phyloP scores from a whole-genome alignment of 2,329 filamentous ascomycete species.

The Truncatella angustata region DNA sequence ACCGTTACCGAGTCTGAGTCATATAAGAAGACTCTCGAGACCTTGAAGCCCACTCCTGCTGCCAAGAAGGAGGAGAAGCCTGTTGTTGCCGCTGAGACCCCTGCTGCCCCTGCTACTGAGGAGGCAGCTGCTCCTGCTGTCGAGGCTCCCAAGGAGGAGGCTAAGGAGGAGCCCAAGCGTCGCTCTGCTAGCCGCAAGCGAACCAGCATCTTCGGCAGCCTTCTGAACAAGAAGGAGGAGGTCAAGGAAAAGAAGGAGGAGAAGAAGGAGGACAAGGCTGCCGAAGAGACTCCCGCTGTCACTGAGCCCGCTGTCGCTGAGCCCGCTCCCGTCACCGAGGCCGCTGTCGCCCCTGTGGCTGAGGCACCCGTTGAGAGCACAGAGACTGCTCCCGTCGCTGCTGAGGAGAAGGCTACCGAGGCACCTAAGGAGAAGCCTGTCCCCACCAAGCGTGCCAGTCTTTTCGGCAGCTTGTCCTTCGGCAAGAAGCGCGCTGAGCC shows the following conservation, averaged over 20 bases:
- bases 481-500: constrained; percentile 58
- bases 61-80: constrained; percentile 39
- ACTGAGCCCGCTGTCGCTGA: constrained; percentile 30
- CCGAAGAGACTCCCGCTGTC: constrained; percentile 29
- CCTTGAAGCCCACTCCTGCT: constrained; percentile 51
- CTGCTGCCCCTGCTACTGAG: constrained; percentile 25
- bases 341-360: constrained; percentile 30
- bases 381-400: constrained; percentile 29
- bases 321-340: constrained; percentile 26
- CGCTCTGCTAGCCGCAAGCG: constrained; percentile 66
- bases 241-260: constrained; percentile 38
- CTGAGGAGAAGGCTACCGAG: constrained; percentile 35
- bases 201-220: constrained; percentile 59
- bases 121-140: constrained; percentile 23
- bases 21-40: constrained; percentile 85
- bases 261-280: constrained; percentile 41
- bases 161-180: constrained; percentile 51
- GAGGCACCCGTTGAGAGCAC: constrained; percentile 33
- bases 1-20: constrained; percentile 74
- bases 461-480: constrained; percentile 53
- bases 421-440: constrained; percentile 50
- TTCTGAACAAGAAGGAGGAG: constrained; percentile 56
- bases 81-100: constrained; percentile 32
- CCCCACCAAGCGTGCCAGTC: constrained; percentile 52
- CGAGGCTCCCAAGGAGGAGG: constrained; percentile 22